Percentiles rank a stretch among this genome's conserved stretches.
Evolutionary conservation across 345 rosid species (phyloP).

Genomic region (Citrus hindsii): DNA sequence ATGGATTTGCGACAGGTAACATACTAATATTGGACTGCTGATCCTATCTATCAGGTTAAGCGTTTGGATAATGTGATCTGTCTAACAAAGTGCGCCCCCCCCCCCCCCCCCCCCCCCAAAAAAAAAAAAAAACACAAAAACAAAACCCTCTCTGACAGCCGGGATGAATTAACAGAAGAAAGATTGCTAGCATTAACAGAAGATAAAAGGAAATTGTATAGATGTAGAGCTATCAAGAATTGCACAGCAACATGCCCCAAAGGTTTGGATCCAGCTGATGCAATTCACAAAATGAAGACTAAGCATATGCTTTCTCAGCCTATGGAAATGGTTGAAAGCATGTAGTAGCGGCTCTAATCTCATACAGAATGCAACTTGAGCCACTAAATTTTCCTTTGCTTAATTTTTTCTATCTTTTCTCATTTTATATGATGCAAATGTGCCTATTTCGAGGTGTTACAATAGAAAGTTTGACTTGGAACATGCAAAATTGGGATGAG

Average conservation of each 20-base stretch:
- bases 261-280: slow-evolving; percentile 53
- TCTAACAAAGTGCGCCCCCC: no score
- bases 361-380: no score
- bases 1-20: slow-evolving; percentile 59
- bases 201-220: slow-evolving; percentile 40
- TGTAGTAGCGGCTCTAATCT: neutral
- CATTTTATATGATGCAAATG: no score
- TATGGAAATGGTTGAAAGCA: slow-evolving; percentile 18
- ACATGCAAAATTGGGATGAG: no score
- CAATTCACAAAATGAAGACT: slow-evolving; percentile 58
- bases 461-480: no score
- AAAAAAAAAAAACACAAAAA: no score
- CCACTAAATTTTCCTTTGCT: no score
- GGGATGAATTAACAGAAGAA: slow-evolving; percentile 44
- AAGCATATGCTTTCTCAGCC: slow-evolving; percentile 30
- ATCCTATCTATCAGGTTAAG: no score
- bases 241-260: slow-evolving; percentile 67
- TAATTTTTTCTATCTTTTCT: no score
- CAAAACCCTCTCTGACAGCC: slow-evolving; percentile 24
- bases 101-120: no score
- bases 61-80: no score
- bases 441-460: no score
- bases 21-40: neutral
- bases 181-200: slow-evolving; percentile 58
- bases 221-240: slow-evolving; percentile 59